Evolutionary conservation across 1,139 yeast genomes (phyloP), one percentile per base, ranked within the genome.

Genomic region (Yamadazyma dushanensis): DNA sequence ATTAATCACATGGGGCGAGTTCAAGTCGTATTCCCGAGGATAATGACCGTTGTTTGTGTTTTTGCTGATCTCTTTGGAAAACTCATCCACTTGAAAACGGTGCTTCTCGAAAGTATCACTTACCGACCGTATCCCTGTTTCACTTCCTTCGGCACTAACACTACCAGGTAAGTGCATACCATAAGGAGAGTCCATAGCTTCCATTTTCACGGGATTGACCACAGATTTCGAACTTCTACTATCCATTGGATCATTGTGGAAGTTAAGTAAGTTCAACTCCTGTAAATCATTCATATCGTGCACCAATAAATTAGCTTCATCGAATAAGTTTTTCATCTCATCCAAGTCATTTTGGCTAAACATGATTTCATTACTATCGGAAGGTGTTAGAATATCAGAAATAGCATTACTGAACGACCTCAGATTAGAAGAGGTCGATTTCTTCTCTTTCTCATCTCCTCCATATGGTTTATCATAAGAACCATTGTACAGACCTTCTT

Each of bases 291-390:
- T 67, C 45, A 76, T 61, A 41, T 76, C 81, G 33, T 67, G 66
- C 13, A 78, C 79, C 41, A 78, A 55, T 25, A 66, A 49, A 20
- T 70, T 61, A 3, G 82, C 82, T 34, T 76, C 80, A 42, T 70
- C 69, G 43, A 76, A 68, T 13, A 77, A 38, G 40, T 45, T 40
- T 35, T 54, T 46, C 45, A 59, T 35, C 17, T 47, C 47, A 8
- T 26, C 10, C 6, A 36, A 29, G 18, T 44, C 47, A 1, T 11
- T 18, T 18, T 44, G 40, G 11, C 24, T 34, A 9, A 43, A 14
- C 5, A 37, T 17, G 29, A 32, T 36, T 1, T 43, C 42, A 10
- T 8, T 17, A 17, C 29, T 17, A 8, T 40, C 44, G 8, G 38
- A 19, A 5, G 59, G 54, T 2, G 61, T 45, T 6, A 64, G 40